These are phyloP conservation scores for Calonectria henricotiae DNA, from an alignment of 2,329 filamentous ascomycete genomes.

Conservation along the genomic window DNA sequence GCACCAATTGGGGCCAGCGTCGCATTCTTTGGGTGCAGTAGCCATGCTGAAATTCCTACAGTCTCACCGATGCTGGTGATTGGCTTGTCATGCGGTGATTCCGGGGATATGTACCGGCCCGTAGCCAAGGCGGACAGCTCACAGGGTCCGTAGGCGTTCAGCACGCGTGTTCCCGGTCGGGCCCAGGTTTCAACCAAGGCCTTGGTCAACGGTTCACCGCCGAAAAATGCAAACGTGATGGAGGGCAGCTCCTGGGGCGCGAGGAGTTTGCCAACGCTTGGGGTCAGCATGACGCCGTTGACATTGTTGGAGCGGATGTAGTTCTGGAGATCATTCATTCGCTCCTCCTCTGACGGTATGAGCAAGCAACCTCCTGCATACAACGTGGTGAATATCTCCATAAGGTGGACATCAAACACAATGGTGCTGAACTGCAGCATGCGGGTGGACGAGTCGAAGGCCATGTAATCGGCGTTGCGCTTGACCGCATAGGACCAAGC, in stretches of 20 bases:
- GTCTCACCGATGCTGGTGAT: background rate
- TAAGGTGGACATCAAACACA: background rate
- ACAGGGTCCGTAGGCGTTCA: background rate
- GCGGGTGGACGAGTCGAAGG: background rate
- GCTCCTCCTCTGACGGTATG: background rate
- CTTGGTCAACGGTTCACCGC: constrained; percentile 1
- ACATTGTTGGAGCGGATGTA: constrained; percentile 3
- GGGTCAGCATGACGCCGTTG: constrained; percentile 3
- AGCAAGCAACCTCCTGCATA: background rate
- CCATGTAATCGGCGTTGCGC: constrained; percentile 2
- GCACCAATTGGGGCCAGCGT: constrained; percentile 1
- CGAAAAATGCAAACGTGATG: constrained; percentile 11
- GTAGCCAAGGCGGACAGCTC: background rate
- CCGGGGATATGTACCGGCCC: background rate
- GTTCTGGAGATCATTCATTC: background rate
- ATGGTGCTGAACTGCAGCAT: constrained; percentile 5
- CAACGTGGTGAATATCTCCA: constrained; percentile 4
- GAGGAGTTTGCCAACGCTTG: background rate
- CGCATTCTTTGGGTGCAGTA: background rate
- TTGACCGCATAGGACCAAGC: constrained; percentile 4
- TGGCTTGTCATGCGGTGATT: background rate
- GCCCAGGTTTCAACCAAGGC: background rate
- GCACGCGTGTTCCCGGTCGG: background rate
- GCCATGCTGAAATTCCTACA: background rate
- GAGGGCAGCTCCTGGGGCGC: background rate